Evolutionary conservation across 768 basidiomycete species (phyloP), one percentile per base, ranked within the genome.

Genomic region (Suillus bovinus): DNA sequence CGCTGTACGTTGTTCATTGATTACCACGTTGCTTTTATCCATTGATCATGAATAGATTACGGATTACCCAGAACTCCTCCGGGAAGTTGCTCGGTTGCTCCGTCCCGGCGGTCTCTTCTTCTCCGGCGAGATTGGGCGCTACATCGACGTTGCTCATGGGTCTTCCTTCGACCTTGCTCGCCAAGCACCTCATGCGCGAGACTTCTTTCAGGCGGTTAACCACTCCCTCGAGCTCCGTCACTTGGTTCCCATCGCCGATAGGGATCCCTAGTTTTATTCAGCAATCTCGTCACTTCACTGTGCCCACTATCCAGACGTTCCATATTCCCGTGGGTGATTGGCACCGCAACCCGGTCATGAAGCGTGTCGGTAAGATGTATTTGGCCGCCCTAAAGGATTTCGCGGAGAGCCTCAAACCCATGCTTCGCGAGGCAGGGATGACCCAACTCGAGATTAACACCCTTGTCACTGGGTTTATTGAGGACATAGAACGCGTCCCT

Each of bases 91-190:
- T 7, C 85, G 92, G 42, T 78, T 92, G 50, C 77, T 94, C 14
- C 84, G 85, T 50, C 84, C 84, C 5, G 86, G 86, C n/a, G 91
- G 91, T 1, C 73, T 93, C 16, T 88, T 91, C 70, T 64, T 89
- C 9, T 86, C 86, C 2, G 80, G 81, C 46, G 90, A 92, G 74
- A 85, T 87, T 80, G 78, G 75, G 39, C 77, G 79, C 29, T 75
- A 69, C 39, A 78, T 83, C 0, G 61, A 70, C 5, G 77, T 84
- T 69, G 77, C 75, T 44, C 77, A 79, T 9, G 62, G 62, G 55
- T 72, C 68, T 68, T 66, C 69, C 52, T 66, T 68, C 58, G 68
- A 57, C 63, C 70, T 49, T 20, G 66, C 65, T 24, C 69, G 61
- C 64, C 76, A 62, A 47, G 73, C 46, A 49, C 74, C 63, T 8